A percentile compares a stretch with the other conserved stretches of the same genome.
phyloP scores from a whole-genome alignment of 2,329 filamentous ascomycete genomes.

The Calonectria hongkongensis region DNA sequence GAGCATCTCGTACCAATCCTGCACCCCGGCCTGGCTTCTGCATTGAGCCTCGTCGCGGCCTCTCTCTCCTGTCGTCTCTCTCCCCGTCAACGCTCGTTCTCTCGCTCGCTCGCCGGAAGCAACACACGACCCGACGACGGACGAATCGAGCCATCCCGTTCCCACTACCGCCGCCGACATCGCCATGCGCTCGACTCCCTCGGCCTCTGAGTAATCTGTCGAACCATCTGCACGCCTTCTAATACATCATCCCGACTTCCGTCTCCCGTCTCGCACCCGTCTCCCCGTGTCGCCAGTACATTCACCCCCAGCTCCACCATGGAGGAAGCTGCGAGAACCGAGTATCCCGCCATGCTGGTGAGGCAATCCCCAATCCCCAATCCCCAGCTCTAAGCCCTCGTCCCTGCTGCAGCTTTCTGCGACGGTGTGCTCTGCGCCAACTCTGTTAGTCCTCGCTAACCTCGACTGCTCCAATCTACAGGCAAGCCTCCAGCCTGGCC shows the following conservation, averaged over 20 bases:
- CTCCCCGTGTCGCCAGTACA: conserved; percentile 40
- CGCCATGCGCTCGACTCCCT: conserved; percentile 39
- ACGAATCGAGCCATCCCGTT: conserved; percentile 26
- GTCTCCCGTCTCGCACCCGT: conserved; percentile 19
- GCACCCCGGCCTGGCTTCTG: conserved; percentile 15
- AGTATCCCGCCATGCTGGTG: conserved; percentile 97
- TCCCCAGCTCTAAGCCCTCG: not conserved
- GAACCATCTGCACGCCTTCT: conserved; percentile 2
- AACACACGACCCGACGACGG: conserved; percentile 18
- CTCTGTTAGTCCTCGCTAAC: conserved; percentile 43
- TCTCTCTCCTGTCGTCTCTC: not conserved
- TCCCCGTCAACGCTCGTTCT: conserved; percentile 4
- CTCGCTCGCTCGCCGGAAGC: conserved; percentile 12
- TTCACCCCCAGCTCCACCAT: conserved; percentile 67
- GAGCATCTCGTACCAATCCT: not conserved
- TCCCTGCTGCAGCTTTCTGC: conserved; percentile 22
- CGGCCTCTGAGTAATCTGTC: conserved; percentile 30
- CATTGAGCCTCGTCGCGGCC: conserved; percentile 24
- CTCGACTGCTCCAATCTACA: conserved; percentile 61
- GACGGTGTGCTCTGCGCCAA: conserved; percentile 12
- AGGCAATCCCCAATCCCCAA: conserved; percentile 61
- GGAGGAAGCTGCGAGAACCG: conserved; percentile 87
- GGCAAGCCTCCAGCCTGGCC: conserved; percentile 86
- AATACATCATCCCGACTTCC: not conserved
- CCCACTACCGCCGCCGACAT: conserved; percentile 34